phyloP scores from a whole-genome alignment of 106 monocot genomes.

The Apostasia shenzhenica region DNA sequence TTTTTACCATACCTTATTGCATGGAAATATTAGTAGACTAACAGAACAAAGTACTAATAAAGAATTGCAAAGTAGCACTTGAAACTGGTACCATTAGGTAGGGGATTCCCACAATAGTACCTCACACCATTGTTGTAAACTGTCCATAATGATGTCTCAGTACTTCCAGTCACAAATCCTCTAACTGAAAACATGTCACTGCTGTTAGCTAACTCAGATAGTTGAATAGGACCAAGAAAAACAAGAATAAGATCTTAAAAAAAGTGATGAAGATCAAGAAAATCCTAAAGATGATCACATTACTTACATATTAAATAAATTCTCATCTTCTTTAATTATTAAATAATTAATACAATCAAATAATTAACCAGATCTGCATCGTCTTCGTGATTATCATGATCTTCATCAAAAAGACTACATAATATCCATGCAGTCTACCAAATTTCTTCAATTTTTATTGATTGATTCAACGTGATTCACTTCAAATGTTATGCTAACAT shows the following conservation, averaged over 20 bases:
- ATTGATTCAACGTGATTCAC: too few relatives aligned
- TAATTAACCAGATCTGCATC: too few relatives aligned
- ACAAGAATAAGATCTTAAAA: not conserved
- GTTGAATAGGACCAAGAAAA: not conserved
- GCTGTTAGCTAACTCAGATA: not conserved
- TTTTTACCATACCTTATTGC: slow-evolving; percentile 82
- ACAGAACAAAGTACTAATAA: not conserved
- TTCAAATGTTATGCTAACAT: too few relatives aligned
- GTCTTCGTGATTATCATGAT: too few relatives aligned
- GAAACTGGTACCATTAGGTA: slow-evolving; percentile 60
- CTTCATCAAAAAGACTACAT: too few relatives aligned
- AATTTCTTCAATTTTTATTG: too few relatives aligned
- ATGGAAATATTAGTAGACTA: slow-evolving; percentile 1
- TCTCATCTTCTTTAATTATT: too few relatives aligned
- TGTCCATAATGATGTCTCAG: slow-evolving; percentile 95
- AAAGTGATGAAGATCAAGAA: not conserved
- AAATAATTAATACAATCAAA: too few relatives aligned
- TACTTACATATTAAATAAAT: too few relatives aligned
- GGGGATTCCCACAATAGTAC: slow-evolving; percentile 81
- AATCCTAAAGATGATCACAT: not conserved
- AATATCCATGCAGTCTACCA: too few relatives aligned
- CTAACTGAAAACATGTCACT: slow-evolving; percentile 46
- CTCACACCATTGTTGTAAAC: slow-evolving; percentile 82
- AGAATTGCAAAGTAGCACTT: not conserved
- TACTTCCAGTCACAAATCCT: slow-evolving; percentile 92